Evolutionary conservation across 495 filamentous ascomycete genomes (phyloP), one percentile per base, ranked within the genome.

Genomic region (Penicillium coprophilum): DNA sequence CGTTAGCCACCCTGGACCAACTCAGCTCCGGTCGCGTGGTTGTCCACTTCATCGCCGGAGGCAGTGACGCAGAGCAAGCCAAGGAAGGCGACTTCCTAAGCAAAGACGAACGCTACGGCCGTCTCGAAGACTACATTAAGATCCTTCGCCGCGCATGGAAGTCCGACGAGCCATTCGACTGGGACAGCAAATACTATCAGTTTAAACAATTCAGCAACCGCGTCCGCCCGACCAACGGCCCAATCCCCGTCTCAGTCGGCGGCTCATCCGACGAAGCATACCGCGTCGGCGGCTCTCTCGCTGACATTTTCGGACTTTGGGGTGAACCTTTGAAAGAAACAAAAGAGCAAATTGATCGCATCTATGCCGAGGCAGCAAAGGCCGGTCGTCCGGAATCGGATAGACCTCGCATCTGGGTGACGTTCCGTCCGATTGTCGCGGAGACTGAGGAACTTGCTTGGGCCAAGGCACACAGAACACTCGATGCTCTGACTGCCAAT

Each of bases 291-390:
- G 80, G 80, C 30, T 69, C 71, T 0, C 70, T 81, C 1, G 79
- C 70, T 10, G 80, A 82, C 51, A 82, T 82, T 46, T 82, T 82
- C 63, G 80, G 80, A 1, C 72, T 82, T 7, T 82, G 80, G 80
- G 80, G 80, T 12, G 80, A 82, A 53, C 80, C 80, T 2, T 63
- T 82, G 1, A 81, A 81, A 64, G 79, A 82, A 50, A 81, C 79
- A 0, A 78, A 78, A 63, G 68, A 80, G 50, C 80, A 82, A 57
- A 80, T 82, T 60, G 77, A 80, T 56, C 74, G 74, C 2, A 77
- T 82, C 59, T 81, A 80, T 36, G 76, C 73, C 8, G 80, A 76
- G 56, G 70, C 79, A 6, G 74, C 60, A 6, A 70, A 70, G 20
- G 80, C 78, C 8, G 79, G 79, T 10, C 62, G 68, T 1, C 30